A percentile compares a stretch with the other conserved stretches of the same genome.
phyloP scores from a whole-genome alignment of 768 basidiomycete genomes.

The Auricularia auricula-judae region DNA sequence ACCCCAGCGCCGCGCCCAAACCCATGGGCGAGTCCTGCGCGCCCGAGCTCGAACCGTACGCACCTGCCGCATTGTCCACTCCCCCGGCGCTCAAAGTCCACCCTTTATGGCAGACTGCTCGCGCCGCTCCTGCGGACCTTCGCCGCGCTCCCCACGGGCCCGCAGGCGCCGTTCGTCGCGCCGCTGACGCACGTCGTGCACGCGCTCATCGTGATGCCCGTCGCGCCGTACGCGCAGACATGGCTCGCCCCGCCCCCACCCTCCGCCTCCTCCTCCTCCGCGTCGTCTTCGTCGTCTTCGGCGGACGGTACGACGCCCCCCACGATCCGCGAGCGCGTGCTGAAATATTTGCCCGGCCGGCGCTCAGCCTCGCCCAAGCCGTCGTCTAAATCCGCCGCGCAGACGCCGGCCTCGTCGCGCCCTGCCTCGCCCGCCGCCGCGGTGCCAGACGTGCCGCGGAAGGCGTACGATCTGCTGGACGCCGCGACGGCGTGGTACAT shows the following conservation, averaged over 20 bases:
- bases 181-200: conserved; percentile 80
- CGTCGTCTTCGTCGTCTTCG: conserved; percentile 10
- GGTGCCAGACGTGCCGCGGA: conserved; percentile 34
- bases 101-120: conserved; percentile 39
- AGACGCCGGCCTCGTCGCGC: conserved; percentile 23
- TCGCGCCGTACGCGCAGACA: conserved; percentile 38
- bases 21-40: conserved; percentile 13
- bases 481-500: conserved; percentile 48
- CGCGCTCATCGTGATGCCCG: conserved; percentile 67
- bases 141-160: conserved; percentile 49
- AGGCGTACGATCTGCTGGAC: conserved; percentile 59
- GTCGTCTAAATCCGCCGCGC: conserved; percentile 27
- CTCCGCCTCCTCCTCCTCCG: conserved; percentile 25
- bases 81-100: not conserved
- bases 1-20: conserved; percentile 4
- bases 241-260: conserved; percentile 46
- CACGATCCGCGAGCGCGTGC: conserved; percentile 9
- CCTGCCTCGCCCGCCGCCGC: conserved; percentile 23
- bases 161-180: conserved; percentile 50
- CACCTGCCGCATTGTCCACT: conserved; percentile 4
- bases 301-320: conserved; percentile 18
- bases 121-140: conserved; percentile 62
- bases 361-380: conserved; percentile 25
- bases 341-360: conserved; percentile 20
- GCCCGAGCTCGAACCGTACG: conserved; percentile 30